Evolutionary conservation across 805 yeast species (phyloP).

Genomic region (Saccharomycopsis javanensis): DNA sequence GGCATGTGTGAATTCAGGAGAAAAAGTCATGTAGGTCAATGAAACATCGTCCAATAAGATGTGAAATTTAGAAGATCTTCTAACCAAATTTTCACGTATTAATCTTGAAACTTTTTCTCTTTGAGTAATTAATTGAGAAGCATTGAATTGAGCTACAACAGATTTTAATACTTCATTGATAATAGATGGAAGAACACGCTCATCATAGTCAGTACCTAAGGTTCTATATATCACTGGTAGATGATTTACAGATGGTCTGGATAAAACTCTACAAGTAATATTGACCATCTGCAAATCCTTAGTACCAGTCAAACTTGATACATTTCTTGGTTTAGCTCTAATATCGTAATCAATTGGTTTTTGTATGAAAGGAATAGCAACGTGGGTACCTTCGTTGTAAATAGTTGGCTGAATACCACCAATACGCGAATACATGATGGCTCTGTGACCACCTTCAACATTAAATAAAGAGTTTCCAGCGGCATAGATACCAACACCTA

Average conservation of each 20-base stretch:
- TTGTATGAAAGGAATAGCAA: slow-evolving; percentile 90
- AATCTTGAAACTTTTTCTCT: slow-evolving; percentile 91
- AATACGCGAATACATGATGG: slow-evolving; percentile 82
- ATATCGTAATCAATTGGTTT: slow-evolving; percentile 89
- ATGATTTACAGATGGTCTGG: slow-evolving; percentile 72
- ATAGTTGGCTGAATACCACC: slow-evolving; percentile 77
- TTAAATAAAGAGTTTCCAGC: slow-evolving; percentile 55
- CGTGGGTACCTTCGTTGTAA: slow-evolving; percentile 90
- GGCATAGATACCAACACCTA: slow-evolving; percentile 49
- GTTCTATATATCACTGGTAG: slow-evolving; percentile 86
- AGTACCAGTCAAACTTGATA: slow-evolving; percentile 93
- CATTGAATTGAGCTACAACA: slow-evolving; percentile 97
- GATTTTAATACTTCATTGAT: slow-evolving; percentile 94
- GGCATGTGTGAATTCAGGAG: slow-evolving; percentile 95
- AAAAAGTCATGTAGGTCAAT: slow-evolving; percentile 90
- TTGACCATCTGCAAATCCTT: slow-evolving; percentile 98
- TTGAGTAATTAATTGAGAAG: slow-evolving; percentile 96
- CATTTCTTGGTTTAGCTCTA: slow-evolving; percentile 94
- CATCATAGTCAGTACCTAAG: slow-evolving; percentile 90
- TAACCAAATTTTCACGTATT: slow-evolving; percentile 81
- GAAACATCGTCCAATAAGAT: slow-evolving; percentile 91
- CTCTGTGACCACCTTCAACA: slow-evolving; percentile 99
- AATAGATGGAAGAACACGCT: slow-evolving; percentile 94
- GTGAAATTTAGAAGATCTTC: slow-evolving; percentile 87
- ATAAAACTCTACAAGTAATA: slow-evolving; percentile 95